Percentiles rank a stretch among this genome's conserved stretches.
Evolutionary conservation across 441 rosid species (phyloP).

Genomic region (Breynia disticha): DNA sequence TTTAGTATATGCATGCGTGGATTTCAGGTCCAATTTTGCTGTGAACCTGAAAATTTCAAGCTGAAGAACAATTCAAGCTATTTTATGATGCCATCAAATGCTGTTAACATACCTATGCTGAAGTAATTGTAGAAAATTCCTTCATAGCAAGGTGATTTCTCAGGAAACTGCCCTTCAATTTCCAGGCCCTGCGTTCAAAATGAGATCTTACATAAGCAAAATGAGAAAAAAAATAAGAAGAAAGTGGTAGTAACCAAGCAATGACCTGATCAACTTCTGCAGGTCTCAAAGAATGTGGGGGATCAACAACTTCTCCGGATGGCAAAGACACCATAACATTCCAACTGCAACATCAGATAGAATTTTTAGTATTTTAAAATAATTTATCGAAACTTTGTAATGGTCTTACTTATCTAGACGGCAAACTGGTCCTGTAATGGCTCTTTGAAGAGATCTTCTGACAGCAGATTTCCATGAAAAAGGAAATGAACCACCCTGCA

Average conservation of each 20-base stretch:
- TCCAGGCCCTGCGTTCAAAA: slow-evolving; percentile 41
- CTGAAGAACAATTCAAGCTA: not conserved
- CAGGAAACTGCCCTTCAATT: slow-evolving; percentile 54
- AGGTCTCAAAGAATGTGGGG: slow-evolving; percentile 65
- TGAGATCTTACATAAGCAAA: slow-evolving; percentile 13
- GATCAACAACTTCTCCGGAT: slow-evolving; percentile 45
- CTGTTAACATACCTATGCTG: slow-evolving; percentile 53
- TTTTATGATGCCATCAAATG: not conserved
- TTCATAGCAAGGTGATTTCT: slow-evolving; percentile 44
- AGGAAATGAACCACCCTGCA: slow-evolving; percentile 94
- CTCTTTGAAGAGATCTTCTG: slow-evolving; percentile 63
- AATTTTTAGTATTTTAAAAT: slow-evolving; percentile 1
- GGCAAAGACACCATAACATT: slow-evolving; percentile 59
- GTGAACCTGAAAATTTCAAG: not conserved
- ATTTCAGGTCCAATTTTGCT: too few species aligned
- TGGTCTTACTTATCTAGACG: slow-evolving; percentile 62
- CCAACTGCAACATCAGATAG: slow-evolving; percentile 52
- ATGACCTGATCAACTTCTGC: slow-evolving; percentile 65
- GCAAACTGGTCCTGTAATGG: slow-evolving; percentile 41
- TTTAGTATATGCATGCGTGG: too few species aligned
- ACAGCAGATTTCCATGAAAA: slow-evolving; percentile 89
- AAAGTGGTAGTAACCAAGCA: too few species aligned
- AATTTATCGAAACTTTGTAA: too few species aligned
- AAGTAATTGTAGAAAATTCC: slow-evolving; percentile 92
- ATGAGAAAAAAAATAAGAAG: too few species aligned